Conservation (phyloP, 441 rosid species). For the Euphorbia corollata region DNA sequence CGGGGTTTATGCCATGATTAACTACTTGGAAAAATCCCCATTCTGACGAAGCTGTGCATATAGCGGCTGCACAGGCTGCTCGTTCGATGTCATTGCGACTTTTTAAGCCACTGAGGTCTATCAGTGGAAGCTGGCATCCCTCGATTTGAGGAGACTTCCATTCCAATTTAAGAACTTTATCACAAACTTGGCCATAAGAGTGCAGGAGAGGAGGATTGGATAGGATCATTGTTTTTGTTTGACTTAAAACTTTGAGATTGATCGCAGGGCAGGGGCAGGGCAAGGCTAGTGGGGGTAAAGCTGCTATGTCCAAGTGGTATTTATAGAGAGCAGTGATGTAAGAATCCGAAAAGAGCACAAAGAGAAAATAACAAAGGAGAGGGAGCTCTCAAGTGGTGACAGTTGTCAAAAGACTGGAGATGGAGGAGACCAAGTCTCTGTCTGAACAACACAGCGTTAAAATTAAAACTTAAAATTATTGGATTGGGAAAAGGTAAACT, state of each 20-base stretch:
- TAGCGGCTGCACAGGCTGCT: constrained; percentile 31
- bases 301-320: background rate
- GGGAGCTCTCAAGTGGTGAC: constrained; percentile 28
- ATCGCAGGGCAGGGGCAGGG: background rate
- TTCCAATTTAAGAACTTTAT: constrained; percentile 3
- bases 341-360: constrained; percentile 11
- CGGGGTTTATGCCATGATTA: constrained; percentile 47
- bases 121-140: constrained; percentile 51
- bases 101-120: constrained; percentile 36
- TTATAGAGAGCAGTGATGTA: background rate
- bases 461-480: no score
- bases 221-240: constrained; percentile 11
- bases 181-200: constrained; percentile 25
- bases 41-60: constrained; percentile 43
- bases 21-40: constrained; percentile 73
- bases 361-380: constrained; percentile 8
- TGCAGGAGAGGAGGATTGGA: constrained; percentile 41
- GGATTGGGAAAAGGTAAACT: no score
- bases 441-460: background rate
- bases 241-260: background rate
- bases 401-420: constrained; percentile 34
- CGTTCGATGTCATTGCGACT: constrained; percentile 22
- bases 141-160: constrained; percentile 10
- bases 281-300: background rate
- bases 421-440: constrained; percentile 21